Evolutionary conservation across 2,329 filamentous ascomycete genomes (phyloP).

Genomic region (Purpureocillium lavendulum): DNA sequence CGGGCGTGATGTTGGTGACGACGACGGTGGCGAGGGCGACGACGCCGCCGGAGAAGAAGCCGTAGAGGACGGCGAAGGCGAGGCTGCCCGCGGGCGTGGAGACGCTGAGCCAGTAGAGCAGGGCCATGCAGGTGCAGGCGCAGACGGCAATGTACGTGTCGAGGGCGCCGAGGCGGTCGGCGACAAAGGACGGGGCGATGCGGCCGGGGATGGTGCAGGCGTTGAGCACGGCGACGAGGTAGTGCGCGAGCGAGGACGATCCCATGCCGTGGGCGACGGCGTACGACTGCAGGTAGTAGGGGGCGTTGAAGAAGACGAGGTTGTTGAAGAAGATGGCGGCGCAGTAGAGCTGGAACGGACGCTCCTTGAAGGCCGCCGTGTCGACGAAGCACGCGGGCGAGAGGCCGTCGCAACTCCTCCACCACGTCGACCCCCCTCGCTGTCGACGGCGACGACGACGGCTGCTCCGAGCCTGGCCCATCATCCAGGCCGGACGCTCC

Average conservation of each 20-base stretch:
- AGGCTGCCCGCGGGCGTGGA: slow-evolving; percentile 25
- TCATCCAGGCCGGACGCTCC: neutral
- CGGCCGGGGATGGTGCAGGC: slow-evolving; percentile 40
- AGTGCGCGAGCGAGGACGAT: slow-evolving; percentile 25
- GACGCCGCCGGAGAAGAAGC: slow-evolving; percentile 36
- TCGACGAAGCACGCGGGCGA: slow-evolving; percentile 2
- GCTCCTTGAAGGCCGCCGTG: slow-evolving; percentile 10
- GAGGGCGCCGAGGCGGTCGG: slow-evolving; percentile 30
- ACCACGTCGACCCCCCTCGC: no score
- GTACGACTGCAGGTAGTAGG: slow-evolving; percentile 37
- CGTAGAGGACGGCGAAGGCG: slow-evolving; percentile 34
- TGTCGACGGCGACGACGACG: no score
- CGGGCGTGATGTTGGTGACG: slow-evolving; percentile 30
- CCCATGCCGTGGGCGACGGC: slow-evolving; percentile 24
- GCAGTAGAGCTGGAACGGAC: slow-evolving; percentile 21
- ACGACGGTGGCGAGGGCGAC: slow-evolving; percentile 33
- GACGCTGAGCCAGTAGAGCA: slow-evolving; percentile 34
- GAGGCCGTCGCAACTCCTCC: neutral
- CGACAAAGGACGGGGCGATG: slow-evolving; percentile 35
- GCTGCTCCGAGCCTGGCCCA: no score
- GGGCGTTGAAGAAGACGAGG: slow-evolving; percentile 27
- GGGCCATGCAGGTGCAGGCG: slow-evolving; percentile 3
- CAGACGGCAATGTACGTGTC: slow-evolving; percentile 27
- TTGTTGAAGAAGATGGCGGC: slow-evolving; percentile 23
- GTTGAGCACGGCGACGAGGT: slow-evolving; percentile 43